A percentile compares a stretch with the other conserved stretches of the same genome.
Evolutionary conservation across 306 rosid species (phyloP).

Genomic region (Cucumis melo): DNA sequence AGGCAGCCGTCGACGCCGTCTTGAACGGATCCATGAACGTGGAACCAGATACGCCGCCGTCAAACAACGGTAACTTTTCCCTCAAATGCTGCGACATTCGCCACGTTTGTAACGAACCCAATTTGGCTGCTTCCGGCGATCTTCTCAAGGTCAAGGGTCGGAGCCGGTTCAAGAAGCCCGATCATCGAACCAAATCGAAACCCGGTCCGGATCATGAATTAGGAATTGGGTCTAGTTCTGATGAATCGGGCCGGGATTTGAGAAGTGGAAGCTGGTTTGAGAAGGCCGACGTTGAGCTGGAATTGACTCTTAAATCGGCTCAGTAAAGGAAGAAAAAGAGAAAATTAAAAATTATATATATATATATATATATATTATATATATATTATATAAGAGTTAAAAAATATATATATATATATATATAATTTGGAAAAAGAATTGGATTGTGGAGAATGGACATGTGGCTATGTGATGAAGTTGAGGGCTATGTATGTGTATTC

Average conservation of each 20-base stretch:
- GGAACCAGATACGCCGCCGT: background rate
- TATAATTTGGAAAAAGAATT: background rate
- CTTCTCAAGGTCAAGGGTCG: slow-evolving; percentile 1
- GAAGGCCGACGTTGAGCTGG: background rate
- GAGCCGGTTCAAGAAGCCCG: slow-evolving; percentile 20
- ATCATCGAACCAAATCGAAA: slow-evolving; percentile 1
- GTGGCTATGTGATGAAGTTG: background rate
- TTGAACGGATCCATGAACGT: slow-evolving; percentile 22
- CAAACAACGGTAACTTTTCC: background rate
- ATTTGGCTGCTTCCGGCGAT: background rate
- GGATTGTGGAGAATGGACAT: background rate
- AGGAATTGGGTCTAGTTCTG: background rate
- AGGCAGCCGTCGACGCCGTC: slow-evolving; percentile 48
- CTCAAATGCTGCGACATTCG: slow-evolving; percentile 20
- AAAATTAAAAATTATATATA: background rate
- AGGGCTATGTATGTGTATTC: background rate
- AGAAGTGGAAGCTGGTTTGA: background rate
- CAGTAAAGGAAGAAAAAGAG: background rate
- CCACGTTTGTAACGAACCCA: slow-evolving; percentile 21
- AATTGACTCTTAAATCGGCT: slow-evolving; percentile 3
- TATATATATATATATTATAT: no score
- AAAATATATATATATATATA: no score
- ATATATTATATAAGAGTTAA: no score
- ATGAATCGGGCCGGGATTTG: background rate
- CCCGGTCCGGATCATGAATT: background rate